Conservation (phyloP, 139 green algal species). For the Coelastrella sp. region DNA sequence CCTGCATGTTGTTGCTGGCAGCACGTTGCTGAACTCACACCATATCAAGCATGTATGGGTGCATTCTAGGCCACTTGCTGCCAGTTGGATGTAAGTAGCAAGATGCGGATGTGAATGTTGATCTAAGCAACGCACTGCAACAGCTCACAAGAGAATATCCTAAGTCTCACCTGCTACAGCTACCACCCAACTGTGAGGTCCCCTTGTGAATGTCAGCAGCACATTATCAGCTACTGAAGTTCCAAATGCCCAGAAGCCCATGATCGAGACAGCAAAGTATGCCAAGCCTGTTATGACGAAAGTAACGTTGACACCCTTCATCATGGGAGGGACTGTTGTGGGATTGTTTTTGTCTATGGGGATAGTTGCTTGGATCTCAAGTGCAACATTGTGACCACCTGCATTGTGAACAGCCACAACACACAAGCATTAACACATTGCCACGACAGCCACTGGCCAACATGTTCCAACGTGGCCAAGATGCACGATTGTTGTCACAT, state of each 20-base stretch:
- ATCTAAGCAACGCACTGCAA: background rate
- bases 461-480: too few relatives aligned
- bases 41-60: too few relatives aligned
- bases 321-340: conserved; percentile 43
- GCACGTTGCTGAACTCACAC: too few relatives aligned
- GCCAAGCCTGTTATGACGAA: conserved; percentile 49
- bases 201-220: conserved; percentile 40
- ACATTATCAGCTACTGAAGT: conserved; percentile 48
- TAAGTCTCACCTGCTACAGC: conserved; percentile 35
- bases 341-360: background rate
- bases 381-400: conserved; percentile 62
- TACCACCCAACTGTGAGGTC: conserved; percentile 45
- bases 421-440: background rate
- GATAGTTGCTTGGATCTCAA: conserved; percentile 68
- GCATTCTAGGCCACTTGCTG: too few relatives aligned
- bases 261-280: conserved; percentile 45
- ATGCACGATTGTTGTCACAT: too few relatives aligned
- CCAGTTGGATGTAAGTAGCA: too few relatives aligned
- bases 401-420: background rate
- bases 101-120: background rate
- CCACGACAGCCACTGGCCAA: too few relatives aligned
- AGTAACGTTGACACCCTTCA: conserved; percentile 56
- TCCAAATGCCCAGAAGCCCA: conserved; percentile 55
- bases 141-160: background rate
- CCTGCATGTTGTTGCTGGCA: too few relatives aligned